Evolutionary conservation across 2,329 filamentous ascomycete species (phyloP).

Genomic region (Septoria linicola): DNA sequence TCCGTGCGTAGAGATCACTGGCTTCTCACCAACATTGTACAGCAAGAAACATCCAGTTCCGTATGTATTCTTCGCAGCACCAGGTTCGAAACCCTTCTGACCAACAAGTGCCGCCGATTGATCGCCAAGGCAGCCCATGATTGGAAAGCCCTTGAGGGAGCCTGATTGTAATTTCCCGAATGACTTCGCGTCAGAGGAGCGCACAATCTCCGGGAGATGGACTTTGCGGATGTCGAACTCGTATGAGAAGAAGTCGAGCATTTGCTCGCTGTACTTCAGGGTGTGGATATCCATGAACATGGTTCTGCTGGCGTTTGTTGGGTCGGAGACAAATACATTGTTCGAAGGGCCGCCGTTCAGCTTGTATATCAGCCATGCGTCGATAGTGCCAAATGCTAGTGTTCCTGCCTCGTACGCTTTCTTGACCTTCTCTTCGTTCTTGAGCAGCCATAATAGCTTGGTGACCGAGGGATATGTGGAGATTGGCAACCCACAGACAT

Average conservation of each 20-base stretch:
- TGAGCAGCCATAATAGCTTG: conserved; percentile 80
- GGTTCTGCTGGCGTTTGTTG: conserved; percentile 83
- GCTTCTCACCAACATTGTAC: conserved; percentile 82
- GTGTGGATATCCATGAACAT: conserved; percentile 93
- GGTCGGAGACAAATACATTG: conserved; percentile 76
- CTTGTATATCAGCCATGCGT: conserved; percentile 83
- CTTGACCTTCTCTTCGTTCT: conserved; percentile 67
- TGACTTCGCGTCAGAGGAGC: conserved; percentile 70
- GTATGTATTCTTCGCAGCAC: conserved; percentile 87
- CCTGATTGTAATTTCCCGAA: conserved; percentile 69
- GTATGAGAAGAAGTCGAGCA: conserved; percentile 70
- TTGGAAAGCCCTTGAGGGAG: conserved; percentile 65
- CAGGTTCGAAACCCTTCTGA: conserved; percentile 67
- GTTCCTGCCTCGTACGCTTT: conserved; percentile 73
- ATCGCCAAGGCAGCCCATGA: conserved; percentile 83
- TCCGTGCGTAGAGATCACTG: conserved; percentile 80
- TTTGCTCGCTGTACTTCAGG: conserved; percentile 72
- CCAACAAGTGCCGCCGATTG: conserved; percentile 84
- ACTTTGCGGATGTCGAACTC: conserved; percentile 70
- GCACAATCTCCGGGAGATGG: conserved; percentile 76
- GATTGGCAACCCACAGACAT: conserved; percentile 75
- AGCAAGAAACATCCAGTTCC: conserved; percentile 87
- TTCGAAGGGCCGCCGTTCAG: conserved; percentile 66
- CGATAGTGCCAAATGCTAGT: conserved; percentile 81
- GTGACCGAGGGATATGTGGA: conserved; percentile 87